These are phyloP conservation scores for Ceratobasidium sp. DNA, from an alignment of 1,284 basidiomycete genomes.

Conservation along the genomic window DNA sequence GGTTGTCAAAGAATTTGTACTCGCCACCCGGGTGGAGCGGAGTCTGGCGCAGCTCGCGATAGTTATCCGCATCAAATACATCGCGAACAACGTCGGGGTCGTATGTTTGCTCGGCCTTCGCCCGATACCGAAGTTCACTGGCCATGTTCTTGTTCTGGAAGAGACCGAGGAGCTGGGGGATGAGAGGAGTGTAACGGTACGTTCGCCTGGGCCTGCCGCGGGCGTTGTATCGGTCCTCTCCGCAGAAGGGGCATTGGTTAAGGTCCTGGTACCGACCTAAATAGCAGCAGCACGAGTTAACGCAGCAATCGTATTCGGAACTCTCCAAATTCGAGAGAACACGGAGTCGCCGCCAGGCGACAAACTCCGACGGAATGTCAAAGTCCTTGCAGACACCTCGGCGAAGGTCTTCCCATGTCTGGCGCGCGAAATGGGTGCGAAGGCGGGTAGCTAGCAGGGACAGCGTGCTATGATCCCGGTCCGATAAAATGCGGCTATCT, in stretches of 20 bases:
- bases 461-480: background rate
- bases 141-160: constrained; percentile 1
- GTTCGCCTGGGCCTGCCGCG: background rate
- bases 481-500: background rate
- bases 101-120: background rate
- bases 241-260: constrained; percentile 28
- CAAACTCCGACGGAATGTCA: constrained; percentile 5
- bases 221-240: constrained; percentile 15
- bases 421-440: background rate
- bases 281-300: constrained; percentile 40
- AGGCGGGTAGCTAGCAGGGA: constrained; percentile 3
- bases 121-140: constrained; percentile 28
- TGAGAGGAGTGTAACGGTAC: constrained; percentile 32
- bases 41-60: background rate
- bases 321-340: background rate
- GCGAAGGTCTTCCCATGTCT: constrained; percentile 5
- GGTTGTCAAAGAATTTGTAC: constrained; percentile 47
- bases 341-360: constrained; percentile 16
- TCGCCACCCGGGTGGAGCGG: constrained; percentile 17
- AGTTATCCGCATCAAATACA: constrained; percentile 40
- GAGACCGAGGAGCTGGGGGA: constrained; percentile 13
- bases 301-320: constrained; percentile 37
- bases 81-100: constrained; percentile 5
- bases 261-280: constrained; percentile 17
- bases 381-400: background rate